These are phyloP conservation scores for Bryoerythrophyllum caledonicum DNA, from an alignment of 225 moss, liverwort and hornwort species.

Conservation along the genomic window DNA sequence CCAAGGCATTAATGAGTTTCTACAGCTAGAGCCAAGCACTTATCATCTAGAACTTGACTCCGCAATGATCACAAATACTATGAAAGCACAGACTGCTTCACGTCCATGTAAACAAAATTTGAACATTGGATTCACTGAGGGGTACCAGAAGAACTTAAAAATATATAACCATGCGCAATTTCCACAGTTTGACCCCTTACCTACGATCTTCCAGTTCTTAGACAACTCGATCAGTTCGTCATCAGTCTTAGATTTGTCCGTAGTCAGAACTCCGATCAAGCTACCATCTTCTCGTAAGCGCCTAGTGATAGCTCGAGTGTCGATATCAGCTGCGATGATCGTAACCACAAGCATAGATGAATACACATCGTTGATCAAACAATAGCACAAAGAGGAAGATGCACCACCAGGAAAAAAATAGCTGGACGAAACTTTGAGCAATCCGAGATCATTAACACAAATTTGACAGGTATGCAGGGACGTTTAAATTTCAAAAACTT, in stretches of 20 bases:
- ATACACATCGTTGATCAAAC: not conserved
- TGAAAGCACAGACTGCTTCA: conserved; percentile 14
- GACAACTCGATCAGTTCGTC: conserved; percentile 73
- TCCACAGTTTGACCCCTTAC: conserved; percentile 38
- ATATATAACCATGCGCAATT: not conserved
- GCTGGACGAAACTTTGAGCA: conserved; percentile 5
- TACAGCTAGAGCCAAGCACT: not conserved
- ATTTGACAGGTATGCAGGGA: not conserved
- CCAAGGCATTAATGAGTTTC: not conserved
- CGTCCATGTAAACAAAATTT: not conserved
- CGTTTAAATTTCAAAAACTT: conserved; percentile 32
- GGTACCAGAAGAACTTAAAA: not conserved
- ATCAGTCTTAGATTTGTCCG: conserved; percentile 74
- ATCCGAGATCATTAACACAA: conserved; percentile 13
- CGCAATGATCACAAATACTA: conserved; percentile 10
- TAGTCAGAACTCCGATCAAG: conserved; percentile 85
- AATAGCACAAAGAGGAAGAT: not conserved
- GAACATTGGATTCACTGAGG: not conserved
- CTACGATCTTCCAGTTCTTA: conserved; percentile 82
- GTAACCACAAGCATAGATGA: conserved; percentile 9
- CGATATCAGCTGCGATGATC: conserved; percentile 74
- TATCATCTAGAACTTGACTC: not conserved
- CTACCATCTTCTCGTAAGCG: conserved; percentile 91
- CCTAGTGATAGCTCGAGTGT: conserved; percentile 92
- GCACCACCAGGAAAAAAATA: not conserved